Evolutionary conservation across 2,329 filamentous ascomycete species (phyloP).

Genomic region (Hyphodiscus sp.): DNA sequence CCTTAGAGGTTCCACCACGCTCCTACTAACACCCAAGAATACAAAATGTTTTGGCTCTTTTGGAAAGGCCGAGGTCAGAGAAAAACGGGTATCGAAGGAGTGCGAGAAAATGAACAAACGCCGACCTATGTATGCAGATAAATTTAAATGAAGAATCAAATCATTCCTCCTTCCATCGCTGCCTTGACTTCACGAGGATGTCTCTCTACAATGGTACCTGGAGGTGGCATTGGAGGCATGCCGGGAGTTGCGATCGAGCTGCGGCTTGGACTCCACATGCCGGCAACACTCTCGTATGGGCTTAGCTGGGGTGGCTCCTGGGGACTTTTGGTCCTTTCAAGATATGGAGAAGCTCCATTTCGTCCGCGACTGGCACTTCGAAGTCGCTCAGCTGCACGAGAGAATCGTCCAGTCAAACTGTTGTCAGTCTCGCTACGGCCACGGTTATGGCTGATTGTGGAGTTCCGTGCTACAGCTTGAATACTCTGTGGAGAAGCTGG

Average conservation of each 20-base stretch:
- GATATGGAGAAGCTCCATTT: conserved; percentile 28
- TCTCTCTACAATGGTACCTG: conserved; percentile 16
- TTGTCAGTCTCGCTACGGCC: conserved; percentile 49
- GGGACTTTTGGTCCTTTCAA: conserved; percentile 23
- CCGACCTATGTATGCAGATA: conserved; percentile 5
- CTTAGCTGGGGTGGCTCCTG: conserved; percentile 17
- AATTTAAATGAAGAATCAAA: conserved; percentile 16
- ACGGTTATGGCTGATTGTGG: conserved; percentile 42
- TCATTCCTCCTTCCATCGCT: conserved; percentile 30
- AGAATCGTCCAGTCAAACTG: conserved; percentile 47
- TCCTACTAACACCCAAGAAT: background rate
- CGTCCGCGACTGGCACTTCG: conserved; percentile 52
- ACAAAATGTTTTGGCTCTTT: background rate
- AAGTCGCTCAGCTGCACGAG: conserved; percentile 53
- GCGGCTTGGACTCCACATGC: conserved; percentile 15
- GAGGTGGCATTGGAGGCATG: background rate
- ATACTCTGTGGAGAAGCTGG: conserved; percentile 28
- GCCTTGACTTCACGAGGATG: conserved; percentile 29
- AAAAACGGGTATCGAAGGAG: conserved; percentile 12
- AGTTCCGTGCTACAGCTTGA: conserved; percentile 32
- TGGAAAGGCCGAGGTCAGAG: background rate
- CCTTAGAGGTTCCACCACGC: background rate
- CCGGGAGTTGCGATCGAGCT: conserved; percentile 8
- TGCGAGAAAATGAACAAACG: conserved; percentile 9
- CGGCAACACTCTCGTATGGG: conserved; percentile 29